A percentile compares a stretch with the other conserved stretches of the same genome.
These are phyloP conservation scores for Prunus mira DNA, from an alignment of 306 rosid genomes.

Conservation along the genomic window DNA sequence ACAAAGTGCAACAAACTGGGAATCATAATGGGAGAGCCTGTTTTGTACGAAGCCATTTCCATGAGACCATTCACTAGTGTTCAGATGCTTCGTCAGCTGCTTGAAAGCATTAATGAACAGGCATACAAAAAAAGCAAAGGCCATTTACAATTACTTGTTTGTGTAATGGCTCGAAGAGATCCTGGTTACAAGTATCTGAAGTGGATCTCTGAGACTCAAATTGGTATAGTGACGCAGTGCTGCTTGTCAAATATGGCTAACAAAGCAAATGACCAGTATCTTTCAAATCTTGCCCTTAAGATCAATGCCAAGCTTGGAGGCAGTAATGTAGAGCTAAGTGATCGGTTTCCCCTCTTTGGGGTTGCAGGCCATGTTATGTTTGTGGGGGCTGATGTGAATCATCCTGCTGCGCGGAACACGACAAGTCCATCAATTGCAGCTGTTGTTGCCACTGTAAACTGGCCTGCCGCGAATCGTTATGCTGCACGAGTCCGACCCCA, in stretches of 20 bases:
- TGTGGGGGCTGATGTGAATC: conserved; percentile 86
- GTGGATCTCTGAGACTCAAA: conserved; percentile 69
- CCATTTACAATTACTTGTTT: conserved; percentile 54
- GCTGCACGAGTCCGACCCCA: conserved; percentile 66
- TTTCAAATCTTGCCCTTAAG: conserved; percentile 67
- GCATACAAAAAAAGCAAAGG: conserved; percentile 19
- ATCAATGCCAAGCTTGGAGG: conserved; percentile 92
- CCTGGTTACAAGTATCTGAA: conserved; percentile 63
- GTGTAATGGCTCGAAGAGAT: conserved; percentile 62
- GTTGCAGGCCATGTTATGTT: conserved; percentile 64
- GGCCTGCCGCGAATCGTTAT: conserved; percentile 84
- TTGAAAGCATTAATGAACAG: conserved; percentile 28
- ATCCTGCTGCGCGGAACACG: conserved; percentile 47
- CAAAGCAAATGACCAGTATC: conserved; percentile 48
- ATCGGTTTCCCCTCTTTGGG: conserved; percentile 39
- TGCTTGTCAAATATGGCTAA: conserved; percentile 56
- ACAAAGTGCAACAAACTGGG: conserved; percentile 48
- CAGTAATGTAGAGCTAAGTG: conserved; percentile 67
- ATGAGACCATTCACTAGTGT: conserved; percentile 38
- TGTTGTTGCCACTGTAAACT: conserved; percentile 70
- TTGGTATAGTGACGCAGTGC: conserved; percentile 79
- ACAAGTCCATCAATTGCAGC: conserved; percentile 72
- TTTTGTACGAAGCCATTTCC: conserved; percentile 28
- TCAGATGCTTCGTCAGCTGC: conserved; percentile 37
- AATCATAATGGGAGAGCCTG: conserved; percentile 54